A percentile compares a stretch with the other conserved stretches of the same genome.
phyloP scores from a whole-genome alignment of 768 basidiomycete species.

The Lactarius trivialis region DNA sequence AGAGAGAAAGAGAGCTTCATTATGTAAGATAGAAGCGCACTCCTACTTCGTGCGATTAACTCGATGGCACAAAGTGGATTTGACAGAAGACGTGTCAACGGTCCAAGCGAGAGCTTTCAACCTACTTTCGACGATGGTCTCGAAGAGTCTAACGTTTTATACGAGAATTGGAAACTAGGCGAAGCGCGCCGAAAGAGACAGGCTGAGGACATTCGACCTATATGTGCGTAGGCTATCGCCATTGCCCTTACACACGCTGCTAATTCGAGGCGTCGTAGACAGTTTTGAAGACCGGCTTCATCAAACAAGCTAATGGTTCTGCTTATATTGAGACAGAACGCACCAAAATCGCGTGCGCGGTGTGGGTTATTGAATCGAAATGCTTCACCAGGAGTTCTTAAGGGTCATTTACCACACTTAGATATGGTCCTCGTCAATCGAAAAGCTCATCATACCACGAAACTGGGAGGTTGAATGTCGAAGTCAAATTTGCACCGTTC shows the following conservation, averaged over 20 bases:
- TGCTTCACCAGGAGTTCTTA: conserved; percentile 17
- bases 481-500: conserved; percentile 96
- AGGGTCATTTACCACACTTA: conserved; percentile 28
- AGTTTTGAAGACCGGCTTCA: conserved; percentile 89
- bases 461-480: conserved; percentile 83
- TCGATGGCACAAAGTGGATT: conserved; percentile 41
- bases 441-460: conserved; percentile 80
- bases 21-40: conserved; percentile 15
- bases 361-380: conserved; percentile 45
- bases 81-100: conserved; percentile 86
- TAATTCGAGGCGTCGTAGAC: conserved; percentile 15
- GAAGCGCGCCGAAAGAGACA: conserved; percentile 45
- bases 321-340: conserved; percentile 92
- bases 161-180: conserved; percentile 30
- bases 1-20: conserved; percentile 94
- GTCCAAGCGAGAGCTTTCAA: conserved; percentile 75
- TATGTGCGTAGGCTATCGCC: conserved; percentile 52
- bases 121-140: conserved; percentile 49
- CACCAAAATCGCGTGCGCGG: conserved; percentile 93
- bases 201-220: conserved; percentile 67
- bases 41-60: conserved; percentile 1
- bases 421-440: conserved; percentile 81
- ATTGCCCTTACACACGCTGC: conserved; percentile 2
- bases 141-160: conserved; percentile 25
- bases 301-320: conserved; percentile 91